Percentiles rank a stretch among this genome's conserved stretches.
These are phyloP conservation scores for Fusarium ambrosium DNA, from an alignment of 2,329 filamentous ascomycete species.

Conservation along the genomic window DNA sequence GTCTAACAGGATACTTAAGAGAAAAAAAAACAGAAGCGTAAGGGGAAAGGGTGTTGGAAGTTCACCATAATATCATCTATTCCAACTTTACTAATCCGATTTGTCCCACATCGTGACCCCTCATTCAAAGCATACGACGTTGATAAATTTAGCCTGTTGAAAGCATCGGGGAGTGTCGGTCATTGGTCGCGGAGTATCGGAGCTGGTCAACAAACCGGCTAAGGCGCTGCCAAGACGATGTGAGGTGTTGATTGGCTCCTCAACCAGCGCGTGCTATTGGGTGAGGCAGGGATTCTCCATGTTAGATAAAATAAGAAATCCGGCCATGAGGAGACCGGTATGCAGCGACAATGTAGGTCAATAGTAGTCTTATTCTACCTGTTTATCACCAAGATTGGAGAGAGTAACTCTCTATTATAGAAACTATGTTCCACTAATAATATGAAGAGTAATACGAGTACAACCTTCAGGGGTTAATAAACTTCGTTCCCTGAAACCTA, in stretches of 20 bases:
- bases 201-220: neutral
- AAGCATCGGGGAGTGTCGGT: neutral
- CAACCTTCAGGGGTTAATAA: no score
- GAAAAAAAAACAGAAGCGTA: neutral
- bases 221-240: neutral
- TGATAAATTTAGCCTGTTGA: neutral
- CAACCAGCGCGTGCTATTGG: neutral
- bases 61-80: neutral
- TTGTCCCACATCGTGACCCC: neutral
- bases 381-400: no score
- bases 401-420: neutral
- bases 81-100: neutral
- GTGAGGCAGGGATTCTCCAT: neutral
- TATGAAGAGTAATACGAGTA: no score
- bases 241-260: neutral
- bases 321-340: neutral
- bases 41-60: neutral
- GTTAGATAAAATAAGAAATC: neutral
- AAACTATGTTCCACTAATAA: neutral
- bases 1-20: neutral
- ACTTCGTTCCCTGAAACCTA: no score
- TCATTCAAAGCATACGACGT: neutral
- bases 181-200: neutral
- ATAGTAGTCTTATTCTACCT: no score
- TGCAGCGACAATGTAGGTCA: no score